Evolutionary conservation across 2,329 filamentous ascomycete genomes (phyloP), one percentile per base, ranked within the genome.

Genomic region (Ascochyta rabiei): DNA sequence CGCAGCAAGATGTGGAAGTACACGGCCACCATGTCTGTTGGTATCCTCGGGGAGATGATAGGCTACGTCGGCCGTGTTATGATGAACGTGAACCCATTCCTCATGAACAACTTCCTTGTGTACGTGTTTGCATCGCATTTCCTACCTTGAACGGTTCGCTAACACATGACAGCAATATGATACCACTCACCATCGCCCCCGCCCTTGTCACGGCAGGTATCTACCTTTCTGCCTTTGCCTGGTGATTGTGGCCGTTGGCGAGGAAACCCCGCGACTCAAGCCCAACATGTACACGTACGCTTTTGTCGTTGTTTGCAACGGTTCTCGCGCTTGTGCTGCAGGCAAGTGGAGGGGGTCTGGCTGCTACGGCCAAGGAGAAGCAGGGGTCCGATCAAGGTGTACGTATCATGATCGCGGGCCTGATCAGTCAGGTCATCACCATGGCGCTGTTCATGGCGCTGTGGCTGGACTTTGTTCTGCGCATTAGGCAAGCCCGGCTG

Each of bases 281-380:
- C 68, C 65, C 2, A 67, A 64, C 31, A 51, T 79, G 35, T 85
- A 84, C 67, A 83, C 83, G 10, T 80, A 80, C 69, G 77, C 85
- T 53, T 87, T 86, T 70, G 79, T 86, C 70, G 79, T 86, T 57
- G 69, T 74, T 31, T 84, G 80, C 63, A 84, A 87, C 60, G 55
- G 55, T 86, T 23, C 63, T 84, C 39, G 80, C 80, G n/a, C 77
- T 87, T n/a, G 57, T 84, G 23, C 71, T 86, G 12, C 84, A 86
- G 68, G 82, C 80, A 3, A 76, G 76, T 4, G 83, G 83, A 9
- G 84, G 84, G 47, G 83, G 78, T 31, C 75, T 86, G 39, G 82
- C 85, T 2, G 81, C 83, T 0, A 79, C 79, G 0, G 80, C 80
- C 0, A 72, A 72, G 1, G 71, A 76, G 13, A 59, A 60, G 1